Percentiles rank a stretch among this genome's conserved stretches.
These are phyloP conservation scores for Lathyrus tuberosus DNA, from an alignment of 306 rosid genomes.

Conservation along the genomic window DNA sequence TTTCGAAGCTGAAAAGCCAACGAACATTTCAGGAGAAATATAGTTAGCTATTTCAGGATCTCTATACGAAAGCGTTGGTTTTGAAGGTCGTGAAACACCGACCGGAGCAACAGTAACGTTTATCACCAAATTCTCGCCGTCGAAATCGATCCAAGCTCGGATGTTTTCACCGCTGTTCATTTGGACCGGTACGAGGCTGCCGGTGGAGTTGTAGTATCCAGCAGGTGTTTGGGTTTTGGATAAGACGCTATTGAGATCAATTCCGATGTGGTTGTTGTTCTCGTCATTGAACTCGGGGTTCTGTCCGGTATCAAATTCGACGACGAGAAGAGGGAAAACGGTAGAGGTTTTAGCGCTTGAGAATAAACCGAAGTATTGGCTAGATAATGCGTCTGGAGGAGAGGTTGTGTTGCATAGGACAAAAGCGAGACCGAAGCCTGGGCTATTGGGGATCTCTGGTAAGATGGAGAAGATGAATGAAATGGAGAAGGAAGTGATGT, in stretches of 20 bases:
- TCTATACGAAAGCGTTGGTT: constrained; percentile 58
- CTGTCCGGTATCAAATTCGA: constrained; percentile 81
- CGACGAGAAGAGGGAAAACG: constrained; percentile 67
- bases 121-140: constrained; percentile 53
- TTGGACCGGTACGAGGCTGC: constrained; percentile 54
- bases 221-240: constrained; percentile 34
- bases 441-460: constrained; percentile 61
- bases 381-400: constrained; percentile 69
- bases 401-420: constrained; percentile 67
- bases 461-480: constrained; percentile 80
- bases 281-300: constrained; percentile 84
- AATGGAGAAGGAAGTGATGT: constrained; percentile 70
- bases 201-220: constrained; percentile 63
- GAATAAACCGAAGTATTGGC: constrained; percentile 91
- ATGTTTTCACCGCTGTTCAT: constrained; percentile 72
- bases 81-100: constrained; percentile 55
- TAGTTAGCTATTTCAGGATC: constrained; percentile 57
- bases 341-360: constrained; percentile 49
- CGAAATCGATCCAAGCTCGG: constrained; percentile 80
- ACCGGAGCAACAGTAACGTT: constrained; percentile 74
- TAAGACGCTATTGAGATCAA: constrained; percentile 61
- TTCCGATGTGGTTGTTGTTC: constrained; percentile 76
- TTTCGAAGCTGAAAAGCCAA: constrained; percentile 89
- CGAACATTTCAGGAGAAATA: constrained; percentile 70
- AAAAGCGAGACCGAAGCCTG: constrained; percentile 87